Evolutionary conservation across 2,329 filamentous ascomycete genomes (phyloP).

Genomic region (Calycina herbarum): DNA sequence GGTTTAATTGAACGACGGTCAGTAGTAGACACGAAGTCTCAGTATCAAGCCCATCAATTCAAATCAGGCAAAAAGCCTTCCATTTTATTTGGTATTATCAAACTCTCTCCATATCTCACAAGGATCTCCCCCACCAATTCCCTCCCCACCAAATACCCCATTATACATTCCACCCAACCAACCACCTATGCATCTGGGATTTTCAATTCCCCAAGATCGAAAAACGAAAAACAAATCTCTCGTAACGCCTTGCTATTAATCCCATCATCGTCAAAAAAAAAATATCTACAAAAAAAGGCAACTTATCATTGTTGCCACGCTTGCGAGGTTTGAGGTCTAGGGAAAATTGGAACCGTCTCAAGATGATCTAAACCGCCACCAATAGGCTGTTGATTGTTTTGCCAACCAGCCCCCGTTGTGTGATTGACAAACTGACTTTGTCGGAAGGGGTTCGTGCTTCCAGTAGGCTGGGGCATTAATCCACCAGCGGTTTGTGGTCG

Average conservation of each 20-base stretch:
- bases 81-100: too few relatives aligned
- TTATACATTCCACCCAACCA: not conserved
- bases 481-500: constrained; percentile 41
- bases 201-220: not conserved
- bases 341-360: constrained; percentile 81
- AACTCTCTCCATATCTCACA: too few relatives aligned
- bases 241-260: constrained; percentile 37
- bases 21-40: too few relatives aligned
- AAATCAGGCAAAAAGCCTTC: too few relatives aligned
- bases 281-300: constrained; percentile 15
- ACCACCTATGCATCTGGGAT: not conserved
- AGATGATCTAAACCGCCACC: constrained; percentile 80
- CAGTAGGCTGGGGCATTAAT: constrained; percentile 75
- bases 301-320: constrained; percentile 52
- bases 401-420: constrained; percentile 84
- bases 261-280: constrained; percentile 19
- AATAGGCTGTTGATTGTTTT: constrained; percentile 73
- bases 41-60: too few relatives aligned
- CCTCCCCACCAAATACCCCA: not conserved
- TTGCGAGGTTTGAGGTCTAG: constrained; percentile 67
- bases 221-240: constrained; percentile 19
- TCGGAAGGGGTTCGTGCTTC: constrained; percentile 91
- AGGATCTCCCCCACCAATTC: too few relatives aligned
- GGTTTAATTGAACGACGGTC: too few relatives aligned
- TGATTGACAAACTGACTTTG: constrained; percentile 90